Conservation (phyloP, 495 filamentous ascomycete species). For the Emericellopsis terricola region DNA sequence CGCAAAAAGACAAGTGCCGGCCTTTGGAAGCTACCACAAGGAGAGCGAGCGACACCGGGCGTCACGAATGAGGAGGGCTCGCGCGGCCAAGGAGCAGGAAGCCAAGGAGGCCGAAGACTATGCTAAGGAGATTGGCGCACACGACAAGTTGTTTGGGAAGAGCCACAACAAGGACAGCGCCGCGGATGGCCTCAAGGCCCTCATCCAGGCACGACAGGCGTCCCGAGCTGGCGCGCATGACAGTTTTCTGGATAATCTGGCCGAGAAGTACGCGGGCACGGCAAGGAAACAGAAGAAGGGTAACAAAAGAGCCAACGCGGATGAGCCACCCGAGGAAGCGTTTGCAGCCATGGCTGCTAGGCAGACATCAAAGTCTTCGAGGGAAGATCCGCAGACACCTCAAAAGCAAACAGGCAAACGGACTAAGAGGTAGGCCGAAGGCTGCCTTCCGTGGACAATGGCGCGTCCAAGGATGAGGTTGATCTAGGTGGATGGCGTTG, state of each 20-base stretch:
- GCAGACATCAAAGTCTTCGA: constrained; percentile 21
- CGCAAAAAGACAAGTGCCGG: constrained; percentile 39
- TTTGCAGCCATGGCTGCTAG: constrained; percentile 35
- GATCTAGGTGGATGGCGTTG: too few species aligned
- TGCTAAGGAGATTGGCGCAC: constrained; percentile 50
- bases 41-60: constrained; percentile 49
- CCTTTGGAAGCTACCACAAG: constrained; percentile 47
- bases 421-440: too few species aligned
- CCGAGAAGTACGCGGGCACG: constrained; percentile 48
- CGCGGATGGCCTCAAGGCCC: constrained; percentile 20
- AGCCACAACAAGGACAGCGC: constrained; percentile 20
- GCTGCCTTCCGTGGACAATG: too few species aligned
- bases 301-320: constrained; percentile 30
- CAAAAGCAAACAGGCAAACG: background rate
- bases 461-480: too few species aligned
- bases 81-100: constrained; percentile 26
- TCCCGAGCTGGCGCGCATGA: constrained; percentile 7
- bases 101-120: constrained; percentile 53
- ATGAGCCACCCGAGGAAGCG: constrained; percentile 48
- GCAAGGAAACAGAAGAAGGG: constrained; percentile 22
- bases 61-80: constrained; percentile 42
- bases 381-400: background rate
- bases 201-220: constrained; percentile 22
- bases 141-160: constrained; percentile 33
- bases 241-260: constrained; percentile 50